Evolutionary conservation across 306 rosid genomes (phyloP), one percentile per base, ranked within the genome.

Genomic region (Arachis stenosperma): DNA sequence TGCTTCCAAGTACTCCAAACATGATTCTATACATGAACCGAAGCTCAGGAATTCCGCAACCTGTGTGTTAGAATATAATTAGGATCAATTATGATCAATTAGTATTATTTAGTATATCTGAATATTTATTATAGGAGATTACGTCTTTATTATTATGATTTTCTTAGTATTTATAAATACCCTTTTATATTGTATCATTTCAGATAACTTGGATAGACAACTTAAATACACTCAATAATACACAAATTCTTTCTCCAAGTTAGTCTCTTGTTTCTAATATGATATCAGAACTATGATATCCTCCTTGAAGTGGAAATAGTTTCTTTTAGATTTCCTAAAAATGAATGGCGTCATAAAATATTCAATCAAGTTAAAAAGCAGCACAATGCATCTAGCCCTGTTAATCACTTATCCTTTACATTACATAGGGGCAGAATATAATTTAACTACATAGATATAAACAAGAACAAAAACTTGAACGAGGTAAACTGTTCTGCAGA

Each of bases 1-100:
- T 66, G 98, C 97, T 81, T 94, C 98, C 79, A 94, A 84, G 82
- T 88, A 91, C 69, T 91, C 92, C 78, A 94, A 83, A 81, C 97
- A 91, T 71, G 97, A 89, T 77, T 86, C 84, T 75, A 91, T 85
- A 82, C 98, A 91, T 10, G 87, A 79, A 84, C 76, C 83, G 86
- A 91, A 94, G 71, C 90, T 96, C 61, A 94, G 85, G 69, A 81
- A 78, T 77, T 91, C 97, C 15, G 98, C 97, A 63, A 89, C 85
- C 98, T 94, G 27, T 22, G 17, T 17, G 17, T 17, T 17, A 17
- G 17, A 17, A 17, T 17, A 17, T 17, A 17, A 17, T 17, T 17
- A 17, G 0, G 17, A 17, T 17, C 17, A 17, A 17, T 17, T 17
- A 17, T 0, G 17, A 17, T 17, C 0, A 17, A 17, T 17, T 17